Conservation (phyloP, 495 filamentous ascomycete species). For the Neurospora hispaniola region DNA sequence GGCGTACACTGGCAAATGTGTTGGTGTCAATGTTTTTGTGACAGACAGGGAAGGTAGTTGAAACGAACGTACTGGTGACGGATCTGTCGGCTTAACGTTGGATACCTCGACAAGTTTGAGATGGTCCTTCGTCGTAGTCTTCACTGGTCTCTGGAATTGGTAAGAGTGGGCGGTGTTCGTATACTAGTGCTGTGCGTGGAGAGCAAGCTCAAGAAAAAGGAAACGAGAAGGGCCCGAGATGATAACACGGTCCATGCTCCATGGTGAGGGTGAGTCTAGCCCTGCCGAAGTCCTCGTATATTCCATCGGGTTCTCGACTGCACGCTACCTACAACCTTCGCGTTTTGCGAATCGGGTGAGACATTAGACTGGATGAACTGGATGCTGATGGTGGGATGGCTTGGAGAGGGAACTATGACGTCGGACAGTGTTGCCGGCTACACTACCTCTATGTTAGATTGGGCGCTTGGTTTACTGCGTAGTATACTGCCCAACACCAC, state of each 20-base stretch:
- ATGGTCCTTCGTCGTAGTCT: not conserved
- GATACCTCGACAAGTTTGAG: not conserved
- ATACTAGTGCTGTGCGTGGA: too few relatives aligned
- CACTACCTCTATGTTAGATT: not conserved
- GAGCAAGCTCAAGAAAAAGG: not conserved
- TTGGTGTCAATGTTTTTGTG: not conserved
- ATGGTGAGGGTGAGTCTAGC: not conserved
- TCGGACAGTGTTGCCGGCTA: not conserved
- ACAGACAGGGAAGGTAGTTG: not conserved
- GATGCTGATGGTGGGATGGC: not conserved
- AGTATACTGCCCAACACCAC: too few relatives aligned
- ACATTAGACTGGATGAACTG: not conserved
- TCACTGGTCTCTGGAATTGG: too few relatives aligned
- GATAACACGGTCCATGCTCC: not conserved
- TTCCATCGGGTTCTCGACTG: not conserved
- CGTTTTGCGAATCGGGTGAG: not conserved
- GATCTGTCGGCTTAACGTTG: not conserved
- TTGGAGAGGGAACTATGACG: not conserved
- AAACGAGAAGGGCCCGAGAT: not conserved
- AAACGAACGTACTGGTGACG: not conserved
- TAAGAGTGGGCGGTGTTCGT: too few relatives aligned
- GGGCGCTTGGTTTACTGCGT: not conserved
- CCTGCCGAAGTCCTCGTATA: not conserved
- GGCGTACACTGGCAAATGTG: constrained; percentile 10
- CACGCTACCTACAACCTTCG: not conserved